Evolutionary conservation across 192 early-diverging fungal species (phyloP).

Genomic region (Fimicolochytrium jonesii): DNA sequence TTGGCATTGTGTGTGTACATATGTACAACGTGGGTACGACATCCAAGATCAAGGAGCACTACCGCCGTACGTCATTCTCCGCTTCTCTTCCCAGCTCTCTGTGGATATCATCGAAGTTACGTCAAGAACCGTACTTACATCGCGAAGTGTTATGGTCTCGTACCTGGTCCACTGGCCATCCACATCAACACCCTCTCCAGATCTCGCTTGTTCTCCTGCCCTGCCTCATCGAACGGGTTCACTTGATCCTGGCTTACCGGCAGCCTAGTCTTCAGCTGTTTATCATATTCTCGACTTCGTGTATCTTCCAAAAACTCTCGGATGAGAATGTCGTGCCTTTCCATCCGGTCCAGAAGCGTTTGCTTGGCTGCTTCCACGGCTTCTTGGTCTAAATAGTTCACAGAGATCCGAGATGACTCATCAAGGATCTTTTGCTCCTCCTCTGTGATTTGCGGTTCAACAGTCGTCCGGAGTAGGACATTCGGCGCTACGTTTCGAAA

Average conservation of each 20-base stretch:
- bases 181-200: slow-evolving; percentile 18
- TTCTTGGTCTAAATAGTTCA: slow-evolving; percentile 13
- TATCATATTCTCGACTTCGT: neutral
- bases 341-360: neutral
- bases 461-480: slow-evolving; percentile 13
- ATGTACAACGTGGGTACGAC: too few species aligned
- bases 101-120: neutral
- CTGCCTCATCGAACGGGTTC: slow-evolving; percentile 2
- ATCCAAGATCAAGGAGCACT: neutral
- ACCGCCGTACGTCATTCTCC: neutral
- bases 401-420: too few species aligned
- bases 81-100: slow-evolving; percentile 19
- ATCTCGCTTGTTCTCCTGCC: slow-evolving; percentile 2
- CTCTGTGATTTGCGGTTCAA: slow-evolving; percentile 13
- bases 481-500: slow-evolving; percentile 15
- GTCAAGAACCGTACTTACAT: neutral
- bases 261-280: slow-evolving; percentile 13
- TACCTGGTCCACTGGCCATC: slow-evolving; percentile 19
- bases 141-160: neutral
- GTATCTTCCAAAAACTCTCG: neutral
- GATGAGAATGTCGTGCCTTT: slow-evolving; percentile 16
- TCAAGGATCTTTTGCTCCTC: neutral
- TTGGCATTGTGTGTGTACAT: too few species aligned
- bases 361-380: neutral
- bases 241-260: too few species aligned